Percentiles rank a stretch among this genome's conserved stretches.
These are phyloP conservation scores for Tuber indicum DNA, from an alignment of 495 filamentous ascomycete species.

Conservation along the genomic window DNA sequence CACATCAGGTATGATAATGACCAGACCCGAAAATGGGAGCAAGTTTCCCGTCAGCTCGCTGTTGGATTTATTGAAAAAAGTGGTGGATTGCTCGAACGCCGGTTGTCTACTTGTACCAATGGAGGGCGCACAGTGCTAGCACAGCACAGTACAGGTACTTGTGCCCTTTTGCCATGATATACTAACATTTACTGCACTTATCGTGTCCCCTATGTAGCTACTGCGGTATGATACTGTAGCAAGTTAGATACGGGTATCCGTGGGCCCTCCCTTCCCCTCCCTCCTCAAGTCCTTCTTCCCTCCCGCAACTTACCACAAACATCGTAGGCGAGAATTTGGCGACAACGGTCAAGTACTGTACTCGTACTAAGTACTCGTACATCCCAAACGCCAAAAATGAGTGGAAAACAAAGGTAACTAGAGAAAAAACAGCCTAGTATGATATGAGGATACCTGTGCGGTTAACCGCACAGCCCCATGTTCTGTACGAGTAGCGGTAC, in stretches of 20 bases:
- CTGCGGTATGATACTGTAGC: neutral
- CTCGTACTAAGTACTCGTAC: neutral
- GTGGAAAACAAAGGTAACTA: neutral
- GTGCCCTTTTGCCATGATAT: neutral
- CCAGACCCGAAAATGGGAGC: neutral
- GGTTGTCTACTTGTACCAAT: neutral
- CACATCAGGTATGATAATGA: neutral
- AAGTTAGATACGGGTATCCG: neutral
- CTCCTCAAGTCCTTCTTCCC: neutral
- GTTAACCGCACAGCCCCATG: neutral
- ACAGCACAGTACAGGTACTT: neutral
- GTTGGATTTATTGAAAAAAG: neutral
- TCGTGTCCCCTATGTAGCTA: neutral
- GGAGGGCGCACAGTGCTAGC: neutral
- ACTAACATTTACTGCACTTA: neutral
- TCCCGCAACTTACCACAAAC: neutral
- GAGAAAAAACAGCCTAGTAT: neutral
- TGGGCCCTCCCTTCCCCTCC: neutral
- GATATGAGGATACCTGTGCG: neutral
- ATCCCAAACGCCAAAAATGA: neutral
- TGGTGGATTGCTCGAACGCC: neutral
- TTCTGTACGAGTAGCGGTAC: too few relatives aligned
- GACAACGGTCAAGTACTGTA: neutral
- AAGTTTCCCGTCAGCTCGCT: neutral
- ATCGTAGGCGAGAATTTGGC: neutral